Conservation (phyloP, 2,329 filamentous ascomycete species). For the Exophiala alcalophila region DNA sequence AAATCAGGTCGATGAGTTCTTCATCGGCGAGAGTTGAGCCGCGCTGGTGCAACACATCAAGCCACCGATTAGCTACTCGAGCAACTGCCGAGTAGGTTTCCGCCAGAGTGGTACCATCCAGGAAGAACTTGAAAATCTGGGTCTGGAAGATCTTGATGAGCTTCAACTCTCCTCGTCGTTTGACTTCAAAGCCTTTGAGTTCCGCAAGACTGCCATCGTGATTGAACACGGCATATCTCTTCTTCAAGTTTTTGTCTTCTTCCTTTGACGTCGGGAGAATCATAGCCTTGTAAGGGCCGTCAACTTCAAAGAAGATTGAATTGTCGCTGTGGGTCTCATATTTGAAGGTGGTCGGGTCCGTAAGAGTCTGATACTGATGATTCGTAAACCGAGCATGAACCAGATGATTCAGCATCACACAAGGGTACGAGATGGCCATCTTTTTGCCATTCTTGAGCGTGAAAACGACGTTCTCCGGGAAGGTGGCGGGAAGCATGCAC, state of each 20-base stretch:
- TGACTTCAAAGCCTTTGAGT: constrained; percentile 95
- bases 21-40: constrained; percentile 90
- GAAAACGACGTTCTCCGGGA: constrained; percentile 94
- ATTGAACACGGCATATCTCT: constrained; percentile 98
- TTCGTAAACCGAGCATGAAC: constrained; percentile 96
- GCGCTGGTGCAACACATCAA: constrained; percentile 88
- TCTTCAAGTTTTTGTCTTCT: constrained; percentile 99
- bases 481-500: constrained; percentile 96
- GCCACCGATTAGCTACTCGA: constrained; percentile 91
- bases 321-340: constrained; percentile 99
- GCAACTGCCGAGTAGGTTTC: constrained; percentile 92
- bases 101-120: constrained; percentile 80
- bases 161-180: constrained; percentile 94
- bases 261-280: constrained; percentile 95
- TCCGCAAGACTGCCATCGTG: constrained; percentile 94
- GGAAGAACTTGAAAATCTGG: constrained; percentile 98
- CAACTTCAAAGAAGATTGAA: constrained; percentile 98
- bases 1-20: constrained; percentile 99
- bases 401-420: constrained; percentile 97
- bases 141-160: constrained; percentile 99
- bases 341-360: constrained; percentile 73
- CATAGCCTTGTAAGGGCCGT: constrained; percentile 97
- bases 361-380: constrained; percentile 90
- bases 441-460: constrained; percentile 96
- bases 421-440: constrained; percentile 92